Percentiles rank a stretch among this genome's conserved stretches.
These are phyloP conservation scores for Ophiostoma ulmi DNA, from an alignment of 2,329 filamentous ascomycete species.

Conservation along the genomic window DNA sequence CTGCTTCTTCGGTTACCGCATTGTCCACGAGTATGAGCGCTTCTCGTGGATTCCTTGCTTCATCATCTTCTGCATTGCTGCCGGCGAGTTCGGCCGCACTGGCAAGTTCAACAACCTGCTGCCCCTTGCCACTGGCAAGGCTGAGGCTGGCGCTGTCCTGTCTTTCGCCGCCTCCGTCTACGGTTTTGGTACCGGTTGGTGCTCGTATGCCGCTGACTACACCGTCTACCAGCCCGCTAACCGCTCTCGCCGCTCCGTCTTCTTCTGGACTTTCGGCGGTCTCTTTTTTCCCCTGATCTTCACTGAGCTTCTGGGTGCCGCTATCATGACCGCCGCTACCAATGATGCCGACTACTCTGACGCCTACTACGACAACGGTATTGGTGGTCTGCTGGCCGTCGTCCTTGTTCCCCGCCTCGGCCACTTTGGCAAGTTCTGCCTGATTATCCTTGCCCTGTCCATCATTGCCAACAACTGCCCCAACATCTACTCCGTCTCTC, in stretches of 20 bases:
- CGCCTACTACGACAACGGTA: slow-evolving; percentile 36
- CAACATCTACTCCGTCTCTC: slow-evolving; percentile 39
- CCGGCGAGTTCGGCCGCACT: slow-evolving; percentile 39
- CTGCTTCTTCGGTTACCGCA: slow-evolving; percentile 68
- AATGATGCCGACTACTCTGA: slow-evolving; percentile 51
- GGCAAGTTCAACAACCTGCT: slow-evolving; percentile 43
- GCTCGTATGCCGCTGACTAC: slow-evolving; percentile 53
- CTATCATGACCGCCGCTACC: slow-evolving; percentile 59
- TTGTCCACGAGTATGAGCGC: slow-evolving; percentile 73
- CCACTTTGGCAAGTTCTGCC: slow-evolving; percentile 45
- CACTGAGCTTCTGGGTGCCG: slow-evolving; percentile 67
- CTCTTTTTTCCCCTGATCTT: slow-evolving; percentile 68
- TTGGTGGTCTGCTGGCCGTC: slow-evolving; percentile 45
- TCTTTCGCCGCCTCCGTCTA: slow-evolving; percentile 63
- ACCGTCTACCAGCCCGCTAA: slow-evolving; percentile 50
- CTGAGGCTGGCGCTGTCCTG: slow-evolving; percentile 52
- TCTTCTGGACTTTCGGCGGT: slow-evolving; percentile 63
- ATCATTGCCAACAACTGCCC: slow-evolving; percentile 43
- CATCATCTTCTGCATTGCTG: slow-evolving; percentile 48
- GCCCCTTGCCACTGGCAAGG: slow-evolving; percentile 49
- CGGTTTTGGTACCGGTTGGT: slow-evolving; percentile 66
- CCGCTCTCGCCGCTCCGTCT: slow-evolving; percentile 52
- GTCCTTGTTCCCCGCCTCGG: slow-evolving; percentile 42
- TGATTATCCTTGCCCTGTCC: slow-evolving; percentile 43
- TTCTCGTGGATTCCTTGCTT: slow-evolving; percentile 65